Evolutionary conservation across 176 grass and related monocot genomes (phyloP), one percentile per base, ranked within the genome.

Genomic region (Musa acuminata): DNA sequence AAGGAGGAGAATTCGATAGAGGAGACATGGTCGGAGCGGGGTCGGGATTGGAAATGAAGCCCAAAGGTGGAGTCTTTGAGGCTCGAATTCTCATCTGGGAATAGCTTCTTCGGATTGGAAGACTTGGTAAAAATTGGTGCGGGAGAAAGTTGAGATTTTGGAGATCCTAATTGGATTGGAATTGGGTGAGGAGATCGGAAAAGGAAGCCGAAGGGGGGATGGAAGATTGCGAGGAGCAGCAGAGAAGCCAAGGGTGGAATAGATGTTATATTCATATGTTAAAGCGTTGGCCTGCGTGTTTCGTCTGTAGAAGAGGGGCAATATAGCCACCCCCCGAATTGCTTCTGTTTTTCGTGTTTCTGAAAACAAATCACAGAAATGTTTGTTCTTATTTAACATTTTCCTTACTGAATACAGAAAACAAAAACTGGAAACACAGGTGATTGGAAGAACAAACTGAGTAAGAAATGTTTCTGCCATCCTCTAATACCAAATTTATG

Each of bases 31-130:
- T 57, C 0, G 66, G 29, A 69, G 66, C 4, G 65, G 65, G 16
- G 70, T 19, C 49, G 35, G 17, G 50, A 51, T 13, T 57, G 52
- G 77, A 58, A 69, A 54, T 22, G 19, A 66, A 55, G 43, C 67
- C 51, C 35, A 71, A 79, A 79, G 77, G 52, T 49, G 10, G 52
- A 23, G 64, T 21, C 53, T 79, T 79, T 13, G 77, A 79, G 12
- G 77, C 51, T 71, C 65, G 77, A 71, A 79, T 79, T 79, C 77
- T 69, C 77, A 79, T 70, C 51, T 9, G 19, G 17, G 20, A 70
- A 49, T 17, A 70, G 20, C 48, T 70, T 69, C 16, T 1, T 70
- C 35, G 77, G 52, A 69, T 58, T 79, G 17, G 77, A 58, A 70
- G 29, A 70, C 67, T 79, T 10, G 43, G 59, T 52, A 24, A 51